phyloP scores from a whole-genome alignment of 2,329 filamentous ascomycete genomes.

The Helminthosporium solani region DNA sequence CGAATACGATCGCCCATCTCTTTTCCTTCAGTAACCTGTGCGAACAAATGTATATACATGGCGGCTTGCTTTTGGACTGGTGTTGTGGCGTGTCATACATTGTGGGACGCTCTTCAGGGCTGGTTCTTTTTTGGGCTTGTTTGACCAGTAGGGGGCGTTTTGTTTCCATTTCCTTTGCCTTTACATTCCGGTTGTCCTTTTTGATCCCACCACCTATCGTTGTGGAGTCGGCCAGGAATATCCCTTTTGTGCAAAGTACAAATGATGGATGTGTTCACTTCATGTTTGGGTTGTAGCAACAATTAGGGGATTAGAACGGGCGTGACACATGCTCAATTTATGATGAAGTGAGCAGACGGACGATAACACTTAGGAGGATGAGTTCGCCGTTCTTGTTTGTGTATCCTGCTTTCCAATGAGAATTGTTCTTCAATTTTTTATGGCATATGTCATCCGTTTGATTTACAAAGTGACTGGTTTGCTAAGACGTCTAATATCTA shows the following conservation, averaged over 20 bases:
- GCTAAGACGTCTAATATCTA: neutral
- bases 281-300: neutral
- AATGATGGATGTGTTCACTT: neutral
- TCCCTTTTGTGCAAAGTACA: neutral
- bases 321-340: neutral
- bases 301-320: neutral
- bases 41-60: constrained; percentile 10
- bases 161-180: neutral
- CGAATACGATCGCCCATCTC: constrained; percentile 1
- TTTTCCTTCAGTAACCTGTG: constrained; percentile 12
- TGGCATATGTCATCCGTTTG: neutral
- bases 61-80: constrained; percentile 3
- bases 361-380: neutral
- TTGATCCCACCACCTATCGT: no score
- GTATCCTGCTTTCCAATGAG: neutral
- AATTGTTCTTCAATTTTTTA: neutral
- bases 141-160: neutral
- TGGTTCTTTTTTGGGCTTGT: neutral
- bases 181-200: no score
- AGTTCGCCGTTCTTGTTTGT: neutral
- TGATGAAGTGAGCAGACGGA: neutral
- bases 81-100: constrained; percentile 11
- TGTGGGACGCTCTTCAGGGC: neutral
- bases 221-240: no score
- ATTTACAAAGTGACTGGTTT: neutral